Evolutionary conservation across 2,329 filamentous ascomycete species (phyloP).

Genomic region (Fusarium protoensiforme): DNA sequence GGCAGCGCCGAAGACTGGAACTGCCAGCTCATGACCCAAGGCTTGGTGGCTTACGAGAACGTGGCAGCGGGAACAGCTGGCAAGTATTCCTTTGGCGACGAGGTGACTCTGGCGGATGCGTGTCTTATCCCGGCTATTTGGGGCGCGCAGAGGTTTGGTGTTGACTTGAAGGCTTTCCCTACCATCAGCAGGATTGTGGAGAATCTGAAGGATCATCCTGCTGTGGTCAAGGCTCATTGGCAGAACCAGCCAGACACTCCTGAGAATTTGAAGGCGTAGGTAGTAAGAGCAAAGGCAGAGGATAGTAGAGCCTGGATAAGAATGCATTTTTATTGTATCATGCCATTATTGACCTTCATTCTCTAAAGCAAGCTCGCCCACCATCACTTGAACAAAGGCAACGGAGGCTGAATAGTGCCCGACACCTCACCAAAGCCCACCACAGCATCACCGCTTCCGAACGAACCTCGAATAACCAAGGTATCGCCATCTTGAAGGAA

Average conservation of each 20-base stretch:
- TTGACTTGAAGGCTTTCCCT: conserved; percentile 63
- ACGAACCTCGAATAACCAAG: conserved; percentile 72
- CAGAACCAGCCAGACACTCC: conserved; percentile 62
- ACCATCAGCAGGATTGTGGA: conserved; percentile 58
- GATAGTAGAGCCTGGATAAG: background rate
- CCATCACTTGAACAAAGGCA: conserved; percentile 44
- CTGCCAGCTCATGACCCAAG: conserved; percentile 60
- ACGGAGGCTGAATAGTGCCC: conserved; percentile 64
- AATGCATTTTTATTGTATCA: background rate
- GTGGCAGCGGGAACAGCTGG: conserved; percentile 54
- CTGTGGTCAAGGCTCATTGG: conserved; percentile 65
- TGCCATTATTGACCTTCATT: background rate
- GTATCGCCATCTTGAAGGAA: conserved; percentile 83
- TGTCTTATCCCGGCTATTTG: conserved; percentile 68
- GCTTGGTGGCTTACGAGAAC: conserved; percentile 67
- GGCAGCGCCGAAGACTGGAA: conserved; percentile 61
- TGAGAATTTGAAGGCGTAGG: conserved; percentile 41
- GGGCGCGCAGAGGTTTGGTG: conserved; percentile 65
- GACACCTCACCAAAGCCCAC: conserved; percentile 82
- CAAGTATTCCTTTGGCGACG: conserved; percentile 65
- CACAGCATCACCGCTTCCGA: conserved; percentile 71
- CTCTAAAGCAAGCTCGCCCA: background rate
- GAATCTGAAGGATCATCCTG: conserved; percentile 59
- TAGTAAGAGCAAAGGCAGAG: background rate
- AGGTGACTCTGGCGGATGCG: conserved; percentile 67